Conservation (phyloP, 441 rosid genomes). For the Melastoma candidum region DNA sequence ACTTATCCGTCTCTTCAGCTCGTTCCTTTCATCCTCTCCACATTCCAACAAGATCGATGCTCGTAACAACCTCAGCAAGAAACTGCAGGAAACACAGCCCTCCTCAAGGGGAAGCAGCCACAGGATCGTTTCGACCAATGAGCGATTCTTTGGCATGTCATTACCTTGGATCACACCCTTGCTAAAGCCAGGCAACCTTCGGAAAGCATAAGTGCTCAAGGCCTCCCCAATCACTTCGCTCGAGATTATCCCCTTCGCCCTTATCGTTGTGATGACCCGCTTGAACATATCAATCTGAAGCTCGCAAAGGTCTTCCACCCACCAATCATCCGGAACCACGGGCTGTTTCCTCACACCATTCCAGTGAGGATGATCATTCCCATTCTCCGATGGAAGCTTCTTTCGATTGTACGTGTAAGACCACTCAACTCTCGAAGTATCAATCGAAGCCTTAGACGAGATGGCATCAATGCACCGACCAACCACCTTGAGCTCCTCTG, state of each 20-base stretch:
- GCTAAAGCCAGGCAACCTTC: slow-evolving; percentile 77
- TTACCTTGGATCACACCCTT: slow-evolving; percentile 47
- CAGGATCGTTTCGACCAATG: slow-evolving; percentile 60
- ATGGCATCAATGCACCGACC: slow-evolving; percentile 85
- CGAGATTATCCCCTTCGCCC: slow-evolving; percentile 79
- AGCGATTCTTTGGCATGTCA: slow-evolving; percentile 35
- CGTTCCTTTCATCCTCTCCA: slow-evolving; percentile 41
- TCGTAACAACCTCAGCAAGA: slow-evolving; percentile 72
- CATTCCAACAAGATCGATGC: slow-evolving; percentile 53
- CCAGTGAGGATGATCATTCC: slow-evolving; percentile 16
- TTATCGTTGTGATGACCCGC: slow-evolving; percentile 56
- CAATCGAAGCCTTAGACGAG: slow-evolving; percentile 73
- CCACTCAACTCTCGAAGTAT: slow-evolving; percentile 71
- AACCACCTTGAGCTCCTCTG: slow-evolving; percentile 78
- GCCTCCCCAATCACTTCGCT: slow-evolving; percentile 66
- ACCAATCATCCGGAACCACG: slow-evolving; percentile 82
- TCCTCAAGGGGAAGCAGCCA: slow-evolving; percentile 60
- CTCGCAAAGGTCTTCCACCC: slow-evolving; percentile 95
- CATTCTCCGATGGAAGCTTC: slow-evolving; percentile 35
- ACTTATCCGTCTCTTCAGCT: slow-evolving; percentile 49
- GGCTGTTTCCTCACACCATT: slow-evolving; percentile 32
- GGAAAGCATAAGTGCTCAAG: slow-evolving; percentile 53
- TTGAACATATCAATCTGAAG: slow-evolving; percentile 73
- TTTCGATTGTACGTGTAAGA: slow-evolving; percentile 84
- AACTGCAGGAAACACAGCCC: slow-evolving; percentile 53